phyloP scores from a whole-genome alignment of 108 stramenopile genomes.

The Pseudonitzschia pungens region DNA sequence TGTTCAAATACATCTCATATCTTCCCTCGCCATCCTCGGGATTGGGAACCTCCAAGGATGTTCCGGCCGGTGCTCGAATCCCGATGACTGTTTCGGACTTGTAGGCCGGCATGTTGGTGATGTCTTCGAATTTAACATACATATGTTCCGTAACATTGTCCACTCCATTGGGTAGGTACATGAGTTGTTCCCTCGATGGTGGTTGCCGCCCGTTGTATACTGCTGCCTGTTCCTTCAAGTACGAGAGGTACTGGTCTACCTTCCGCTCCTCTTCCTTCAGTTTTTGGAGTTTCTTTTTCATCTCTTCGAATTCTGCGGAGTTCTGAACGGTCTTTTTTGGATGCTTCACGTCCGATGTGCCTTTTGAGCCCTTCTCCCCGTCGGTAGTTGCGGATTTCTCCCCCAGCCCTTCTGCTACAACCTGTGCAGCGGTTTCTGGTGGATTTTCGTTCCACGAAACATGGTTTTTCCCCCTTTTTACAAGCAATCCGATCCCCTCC shows the following conservation, averaged over 20 bases:
- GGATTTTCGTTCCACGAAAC: conserved; percentile 79
- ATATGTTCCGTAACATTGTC: conserved; percentile 36
- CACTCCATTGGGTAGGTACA: conserved; percentile 33
- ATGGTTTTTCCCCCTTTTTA: conserved; percentile 88
- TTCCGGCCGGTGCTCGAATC: conserved; percentile 86
- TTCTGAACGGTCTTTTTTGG: conserved; percentile 28
- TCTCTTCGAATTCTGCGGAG: conserved; percentile 28
- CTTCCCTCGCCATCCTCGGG: conserved; percentile 79
- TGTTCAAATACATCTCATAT: conserved; percentile 87
- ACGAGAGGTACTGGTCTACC: conserved; percentile 37
- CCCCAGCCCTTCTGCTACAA: conserved; percentile 15
- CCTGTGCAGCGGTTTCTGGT: conserved; percentile 24
- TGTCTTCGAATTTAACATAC: conserved; percentile 68
- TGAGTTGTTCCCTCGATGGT: conserved; percentile 23
- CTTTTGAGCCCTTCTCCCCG: conserved; percentile 31
- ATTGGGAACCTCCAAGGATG: conserved; percentile 87
- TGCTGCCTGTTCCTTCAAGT: conserved; percentile 40
- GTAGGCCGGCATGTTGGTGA: conserved; percentile 64
- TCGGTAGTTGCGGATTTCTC: conserved; percentile 26
- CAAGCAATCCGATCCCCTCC: conserved; percentile 90
- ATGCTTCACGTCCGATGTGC: neutral
- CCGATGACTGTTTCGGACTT: conserved; percentile 85
- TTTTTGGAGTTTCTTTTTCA: conserved; percentile 34
- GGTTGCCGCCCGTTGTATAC: conserved; percentile 28
- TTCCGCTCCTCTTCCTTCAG: conserved; percentile 42